Percentiles rank a stretch among this genome's conserved stretches.
Conservation (phyloP, 805 yeast genomes). For the Candida khao-thaluensis region DNA sequence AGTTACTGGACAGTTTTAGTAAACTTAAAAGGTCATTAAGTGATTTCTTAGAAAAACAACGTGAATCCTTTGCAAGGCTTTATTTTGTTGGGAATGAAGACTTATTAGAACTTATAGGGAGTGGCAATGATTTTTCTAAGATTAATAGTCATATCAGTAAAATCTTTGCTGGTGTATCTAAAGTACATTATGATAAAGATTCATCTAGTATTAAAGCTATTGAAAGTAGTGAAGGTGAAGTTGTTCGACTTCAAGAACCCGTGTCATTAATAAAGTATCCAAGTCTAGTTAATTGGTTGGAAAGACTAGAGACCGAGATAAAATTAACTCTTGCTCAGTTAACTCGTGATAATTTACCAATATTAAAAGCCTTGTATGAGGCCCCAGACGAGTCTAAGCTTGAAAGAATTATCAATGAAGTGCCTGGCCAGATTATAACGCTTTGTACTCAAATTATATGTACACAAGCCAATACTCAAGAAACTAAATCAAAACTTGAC, state of each 20-base stretch:
- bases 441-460: conserved; percentile 58
- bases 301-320: conserved; percentile 53
- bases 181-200: conserved; percentile 36
- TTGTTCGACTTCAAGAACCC: conserved; percentile 39
- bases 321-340: conserved; percentile 45
- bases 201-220: conserved; percentile 44
- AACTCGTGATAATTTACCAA: conserved; percentile 16
- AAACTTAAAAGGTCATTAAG: conserved; percentile 64
- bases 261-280: conserved; percentile 44
- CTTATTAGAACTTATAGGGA: conserved; percentile 76
- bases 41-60: conserved; percentile 77
- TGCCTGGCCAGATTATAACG: conserved; percentile 56
- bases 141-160: conserved; percentile 63
- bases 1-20: conserved; percentile 53
- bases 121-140: conserved; percentile 43
- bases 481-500: background rate
- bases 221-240: conserved; percentile 66
- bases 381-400: background rate
- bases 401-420: conserved; percentile 8
- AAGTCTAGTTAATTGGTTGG: conserved; percentile 61
- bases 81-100: conserved; percentile 92
- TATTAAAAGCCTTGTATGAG: conserved; percentile 51
- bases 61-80: conserved; percentile 75
- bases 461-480: conserved; percentile 15
- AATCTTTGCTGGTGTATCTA: conserved; percentile 66